Base-by-base conservation (phyloP, 257 asterid species). In the Ophiorrhiza pumila region DNA sequence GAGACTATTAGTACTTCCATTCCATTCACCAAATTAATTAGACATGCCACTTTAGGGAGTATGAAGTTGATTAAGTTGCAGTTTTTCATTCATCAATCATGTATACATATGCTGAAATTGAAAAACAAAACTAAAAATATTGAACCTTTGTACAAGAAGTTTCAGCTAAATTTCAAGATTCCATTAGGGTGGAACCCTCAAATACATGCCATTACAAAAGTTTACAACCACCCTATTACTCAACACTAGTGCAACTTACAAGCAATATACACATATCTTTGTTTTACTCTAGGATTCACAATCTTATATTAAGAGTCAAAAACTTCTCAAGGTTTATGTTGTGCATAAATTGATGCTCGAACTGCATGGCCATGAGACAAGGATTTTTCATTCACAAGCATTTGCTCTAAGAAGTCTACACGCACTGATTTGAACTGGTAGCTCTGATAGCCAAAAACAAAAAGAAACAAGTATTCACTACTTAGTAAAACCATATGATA, bases 351-450 rank as follows among this genome's bases (percentile, higher is more conserved):
- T 53, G 97, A 90, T 37, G 95, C 81, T 71, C 76, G 90, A 60
- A 84, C 85, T 47, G 88, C 87, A 43, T 83, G 82, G 55, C 77
- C 84, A 45, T 85, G 85, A 0, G 91, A 73, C 82, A 90, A 58
- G 60, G 78, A 66, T 71, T 86, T 90, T 74, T 98, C 97, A 75
- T 94, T 94, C 74, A 94, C 97, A 18, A 91, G 86, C 77, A 91
- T 80, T 86, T 94, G 99, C 76, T 91, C 93, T 83, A 90, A 59
- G 85, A 87, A 90, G 74, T 94, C 97, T 23, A 89, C 87, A 7
- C 99, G 95, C 45, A 91, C 89, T 23, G 97, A 88, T 76, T 86
- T 87, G 86, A 91, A 90, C 84, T 86, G 86, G 76, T 94, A 91
- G 31, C n/a, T 68, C 97, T 94, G 88, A 50, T 32, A n/a, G 39